phyloP scores from a whole-genome alignment of 2,329 filamentous ascomycete species.

The Sporothrix phasma region DNA sequence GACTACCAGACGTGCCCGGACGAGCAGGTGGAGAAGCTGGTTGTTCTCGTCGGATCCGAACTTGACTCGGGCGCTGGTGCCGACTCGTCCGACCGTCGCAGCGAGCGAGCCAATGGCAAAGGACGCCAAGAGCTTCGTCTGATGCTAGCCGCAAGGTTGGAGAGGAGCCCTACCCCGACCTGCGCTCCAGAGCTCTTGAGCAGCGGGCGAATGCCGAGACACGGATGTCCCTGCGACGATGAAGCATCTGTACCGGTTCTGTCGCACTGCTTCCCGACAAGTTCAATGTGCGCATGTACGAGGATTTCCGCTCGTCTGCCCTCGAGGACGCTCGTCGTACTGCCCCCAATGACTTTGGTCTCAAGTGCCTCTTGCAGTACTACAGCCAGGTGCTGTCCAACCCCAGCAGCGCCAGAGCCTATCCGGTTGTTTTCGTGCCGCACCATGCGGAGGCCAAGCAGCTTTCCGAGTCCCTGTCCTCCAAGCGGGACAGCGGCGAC shows the following conservation, averaged over 20 bases:
- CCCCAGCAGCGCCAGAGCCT: conserved; percentile 21
- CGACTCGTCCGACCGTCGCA: neutral
- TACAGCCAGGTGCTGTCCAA: conserved; percentile 35
- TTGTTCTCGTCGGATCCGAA: conserved; percentile 21
- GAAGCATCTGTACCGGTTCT: conserved; percentile 62
- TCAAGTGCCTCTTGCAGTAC: conserved; percentile 54
- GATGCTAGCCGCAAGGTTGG: neutral
- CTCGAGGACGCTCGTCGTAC: conserved; percentile 49
- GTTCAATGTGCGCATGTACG: conserved; percentile 67
- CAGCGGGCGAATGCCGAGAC: conserved; percentile 27
- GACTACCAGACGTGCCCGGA: conserved; percentile 27
- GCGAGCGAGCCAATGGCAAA: neutral
- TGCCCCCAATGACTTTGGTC: conserved; percentile 40
- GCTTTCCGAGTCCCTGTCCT: conserved; percentile 7
- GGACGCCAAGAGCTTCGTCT: neutral
- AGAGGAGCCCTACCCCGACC: conserved; percentile 25
- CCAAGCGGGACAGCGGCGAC: neutral
- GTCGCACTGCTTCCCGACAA: conserved; percentile 62
- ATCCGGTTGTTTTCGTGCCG: conserved; percentile 23
- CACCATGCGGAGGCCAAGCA: conserved; percentile 24
- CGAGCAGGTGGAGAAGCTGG: conserved; percentile 25
- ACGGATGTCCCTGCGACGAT: conserved; percentile 44
- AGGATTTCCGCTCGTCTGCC: conserved; percentile 60
- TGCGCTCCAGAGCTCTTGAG: conserved; percentile 32
- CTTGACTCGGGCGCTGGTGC: conserved; percentile 12